A percentile compares a stretch with the other conserved stretches of the same genome.
Evolutionary conservation across 139 green algal species (phyloP).

Genomic region (Micractinium conductrix): DNA sequence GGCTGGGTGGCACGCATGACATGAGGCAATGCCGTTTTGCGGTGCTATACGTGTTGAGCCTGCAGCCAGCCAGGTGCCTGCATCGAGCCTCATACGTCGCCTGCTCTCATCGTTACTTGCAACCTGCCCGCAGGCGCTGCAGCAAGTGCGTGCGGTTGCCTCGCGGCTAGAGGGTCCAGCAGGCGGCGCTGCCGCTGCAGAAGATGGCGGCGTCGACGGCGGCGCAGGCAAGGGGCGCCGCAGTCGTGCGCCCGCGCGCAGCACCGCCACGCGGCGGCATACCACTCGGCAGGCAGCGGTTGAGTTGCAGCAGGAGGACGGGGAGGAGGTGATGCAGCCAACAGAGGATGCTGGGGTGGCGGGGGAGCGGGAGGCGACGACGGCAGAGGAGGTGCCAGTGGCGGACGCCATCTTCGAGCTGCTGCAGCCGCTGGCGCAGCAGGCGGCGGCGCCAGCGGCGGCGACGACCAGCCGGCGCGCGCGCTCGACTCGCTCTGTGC

Average conservation of each 20-base stretch:
- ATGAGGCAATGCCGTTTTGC: no score
- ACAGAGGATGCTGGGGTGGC: not conserved
- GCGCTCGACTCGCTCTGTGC: constrained; percentile 7
- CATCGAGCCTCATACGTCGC: no score
- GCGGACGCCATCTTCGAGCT: constrained; percentile 24
- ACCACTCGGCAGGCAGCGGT: constrained; percentile 25
- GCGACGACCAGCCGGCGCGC: constrained; percentile 11
- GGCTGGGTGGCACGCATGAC: no score
- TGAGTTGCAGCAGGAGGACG: constrained; percentile 2
- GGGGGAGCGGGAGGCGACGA: not conserved
- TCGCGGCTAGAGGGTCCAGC: not conserved
- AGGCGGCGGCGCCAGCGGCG: not conserved
- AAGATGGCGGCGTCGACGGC: not conserved
- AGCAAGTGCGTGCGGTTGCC: constrained; percentile 6
- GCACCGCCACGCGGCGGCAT: constrained; percentile 21
- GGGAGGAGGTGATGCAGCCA: constrained; percentile 16
- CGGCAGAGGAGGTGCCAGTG: constrained; percentile 24
- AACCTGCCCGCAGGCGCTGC: not conserved
- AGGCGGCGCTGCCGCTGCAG: not conserved
- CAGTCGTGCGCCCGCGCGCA: not conserved
- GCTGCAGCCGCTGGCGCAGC: constrained; percentile 28
- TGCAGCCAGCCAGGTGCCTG: no score
- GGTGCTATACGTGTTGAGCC: no score
- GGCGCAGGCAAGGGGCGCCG: not conserved
- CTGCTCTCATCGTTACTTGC: no score